Evolutionary conservation across 2,329 filamentous ascomycete species (phyloP), one percentile per base, ranked within the genome.

Genomic region (Zelopaecilomyces penicillatus): DNA sequence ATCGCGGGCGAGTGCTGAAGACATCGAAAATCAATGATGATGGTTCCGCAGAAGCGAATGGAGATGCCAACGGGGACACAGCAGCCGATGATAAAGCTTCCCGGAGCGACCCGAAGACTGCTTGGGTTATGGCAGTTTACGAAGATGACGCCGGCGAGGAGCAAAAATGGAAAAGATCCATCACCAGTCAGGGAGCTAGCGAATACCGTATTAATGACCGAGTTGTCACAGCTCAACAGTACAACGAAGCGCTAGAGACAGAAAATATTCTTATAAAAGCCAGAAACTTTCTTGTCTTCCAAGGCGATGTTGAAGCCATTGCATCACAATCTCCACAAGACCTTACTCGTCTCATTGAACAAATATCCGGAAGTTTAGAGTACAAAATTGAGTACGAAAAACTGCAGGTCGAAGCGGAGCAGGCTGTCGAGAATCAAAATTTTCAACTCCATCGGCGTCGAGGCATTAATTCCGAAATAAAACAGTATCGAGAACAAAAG

Each of bases 71-170:
- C 51, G 83, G 79, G 28, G 71, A 79, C 43, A 70, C 77, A 34
- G 75, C 75, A 19, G 75, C 73, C 31, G 79, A 82, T 42, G 80
- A 77, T 32, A 75, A 80, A 44, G 75, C 81, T 44, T 82, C 79
- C n/a, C 82, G 79, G 32, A 79, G 81, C 52, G 91, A 98, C 57
- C 93, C 93, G 1, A 93, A 90, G 63, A 93, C 83, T 3, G 94
- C 93, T 3, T 98, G 91, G 91, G 94, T 98, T 10, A 97, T 96
- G 89, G 93, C 93, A 30, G 91, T 98, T 11, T 98, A 97, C 65
- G 90, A 96, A 62, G 93, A 98, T 60, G 93, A 98, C 62, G 89
- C 89, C 2, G 91, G 89, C 39, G 87, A 95, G 58, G 88, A 95
- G 64, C 90, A 96, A 61, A 82, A 83, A 54, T 98, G 93, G 93